phyloP scores from a whole-genome alignment of 495 filamentous ascomycete species.

The Neurospora sp. region DNA sequence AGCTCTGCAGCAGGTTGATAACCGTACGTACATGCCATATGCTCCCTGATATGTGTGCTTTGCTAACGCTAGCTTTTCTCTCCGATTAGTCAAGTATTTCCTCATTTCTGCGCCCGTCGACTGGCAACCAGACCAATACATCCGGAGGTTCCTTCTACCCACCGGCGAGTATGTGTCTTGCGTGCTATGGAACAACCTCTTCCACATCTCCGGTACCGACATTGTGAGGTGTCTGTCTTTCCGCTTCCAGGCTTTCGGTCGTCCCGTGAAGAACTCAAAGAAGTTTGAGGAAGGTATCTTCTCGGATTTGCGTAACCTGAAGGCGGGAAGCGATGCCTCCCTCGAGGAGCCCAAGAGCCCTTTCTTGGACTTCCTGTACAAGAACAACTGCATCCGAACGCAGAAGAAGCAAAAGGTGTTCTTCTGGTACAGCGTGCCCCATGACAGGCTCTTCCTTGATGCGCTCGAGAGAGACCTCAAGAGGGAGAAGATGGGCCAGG shows the following conservation, averaged over 20 bases:
- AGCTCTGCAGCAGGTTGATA: conserved; percentile 95
- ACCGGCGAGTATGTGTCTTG: conserved; percentile 99
- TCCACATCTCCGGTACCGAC: conserved; percentile 97
- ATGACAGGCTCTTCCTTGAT: conserved; percentile 95
- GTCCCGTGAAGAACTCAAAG: conserved; percentile 98
- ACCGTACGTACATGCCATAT: conserved; percentile 53
- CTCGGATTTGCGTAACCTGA: conserved; percentile 94
- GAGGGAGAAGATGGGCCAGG: conserved; percentile 98
- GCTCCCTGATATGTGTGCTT: not conserved
- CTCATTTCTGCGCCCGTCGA: conserved; percentile 97
- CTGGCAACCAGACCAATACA: conserved; percentile 94
- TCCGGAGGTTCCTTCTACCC: conserved; percentile 86
- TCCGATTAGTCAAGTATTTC: conserved; percentile 86
- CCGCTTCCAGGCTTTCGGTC: conserved; percentile 95
- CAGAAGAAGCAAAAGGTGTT: conserved; percentile 99
- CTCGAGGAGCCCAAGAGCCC: conserved; percentile 97
- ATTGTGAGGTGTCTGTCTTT: conserved; percentile 98
- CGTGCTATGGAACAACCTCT: conserved; percentile 95
- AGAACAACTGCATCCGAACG: conserved; percentile 99
- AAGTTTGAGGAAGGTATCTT: conserved; percentile 99
- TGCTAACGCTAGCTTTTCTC: conserved; percentile 6
- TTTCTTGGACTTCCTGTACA: conserved; percentile 97
- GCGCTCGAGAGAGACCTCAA: conserved; percentile 95
- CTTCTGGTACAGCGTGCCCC: conserved; percentile 99
- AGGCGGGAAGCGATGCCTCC: conserved; percentile 97